Percentiles rank a stretch among this genome's conserved stretches.
Conservation (phyloP, 2,329 filamentous ascomycete genomes). For the Cryphonectria parasitica region DNA sequence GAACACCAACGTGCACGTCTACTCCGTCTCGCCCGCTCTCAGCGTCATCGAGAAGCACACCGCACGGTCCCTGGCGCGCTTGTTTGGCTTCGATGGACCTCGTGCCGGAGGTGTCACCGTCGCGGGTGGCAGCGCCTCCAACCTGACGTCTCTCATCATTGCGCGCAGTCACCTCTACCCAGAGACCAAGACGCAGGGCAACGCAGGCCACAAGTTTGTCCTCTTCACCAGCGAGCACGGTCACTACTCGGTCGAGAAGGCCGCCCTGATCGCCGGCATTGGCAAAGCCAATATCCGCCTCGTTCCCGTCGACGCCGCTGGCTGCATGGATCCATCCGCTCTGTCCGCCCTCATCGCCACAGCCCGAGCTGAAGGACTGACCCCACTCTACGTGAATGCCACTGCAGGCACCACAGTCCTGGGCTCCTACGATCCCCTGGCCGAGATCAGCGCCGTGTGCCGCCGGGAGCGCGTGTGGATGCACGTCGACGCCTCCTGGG, state of each 20-base stretch:
- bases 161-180: conserved; percentile 87
- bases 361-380: conserved; percentile 69
- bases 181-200: conserved; percentile 73
- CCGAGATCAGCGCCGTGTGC: conserved; percentile 71
- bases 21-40: conserved; percentile 87
- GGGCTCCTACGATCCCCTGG: conserved; percentile 84
- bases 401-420: conserved; percentile 94
- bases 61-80: conserved; percentile 68
- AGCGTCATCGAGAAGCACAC: conserved; percentile 88
- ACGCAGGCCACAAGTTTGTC: conserved; percentile 68
- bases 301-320: conserved; percentile 73
- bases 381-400: conserved; percentile 92
- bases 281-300: conserved; percentile 73
- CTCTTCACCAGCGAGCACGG: conserved; percentile 89
- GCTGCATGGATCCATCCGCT: conserved; percentile 70
- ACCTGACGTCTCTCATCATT: conserved; percentile 82
- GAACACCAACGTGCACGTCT: conserved; percentile 96
- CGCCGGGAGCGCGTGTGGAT: conserved; percentile 78
- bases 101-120: conserved; percentile 75
- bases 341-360: conserved; percentile 66
- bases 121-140: conserved; percentile 83
- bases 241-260: conserved; percentile 94
- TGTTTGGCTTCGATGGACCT: conserved; percentile 77
- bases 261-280: conserved; percentile 86
- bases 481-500: conserved; percentile 93